Base-by-base conservation (phyloP, 2,329 filamentous ascomycete genomes). In the Claviceps pusilla region DNA sequence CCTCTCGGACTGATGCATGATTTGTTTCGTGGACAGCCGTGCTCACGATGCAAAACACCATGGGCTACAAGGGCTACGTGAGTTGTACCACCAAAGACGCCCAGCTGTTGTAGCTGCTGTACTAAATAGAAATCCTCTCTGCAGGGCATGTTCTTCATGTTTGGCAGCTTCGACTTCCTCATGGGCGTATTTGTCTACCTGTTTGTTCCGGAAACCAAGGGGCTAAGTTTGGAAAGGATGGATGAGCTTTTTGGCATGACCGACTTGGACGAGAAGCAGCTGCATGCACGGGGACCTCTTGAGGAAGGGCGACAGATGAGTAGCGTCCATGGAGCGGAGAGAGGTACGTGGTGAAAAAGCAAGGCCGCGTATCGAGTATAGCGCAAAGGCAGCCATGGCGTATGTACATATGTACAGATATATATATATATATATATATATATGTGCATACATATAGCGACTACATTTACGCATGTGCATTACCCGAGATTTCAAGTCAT, bases 171-270 rank as follows among this genome's bases (percentile, higher is more conserved):
- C 66, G 83, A 81, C 65, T 75, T 82, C 60, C 63, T 73, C 60
- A 85, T 86, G 78, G 78, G 78, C 57, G 58, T 83, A 53, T 84
- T 83, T 62, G 79, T 82, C 45, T 84, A 75, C 73, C 81, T 84
- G 71, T 76, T 82, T 57, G 75, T 86, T 19, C 84, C 84, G 0
- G 84, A 87, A 69, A 87, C 84, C 11, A 87, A 87, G 71, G 83
- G 83, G 41, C 63, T 76, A 55, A 71, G 71, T 47, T 71, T 84
- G 56, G 81, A 85, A 68, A 77, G 76, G 65, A 83, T 84, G 79
- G 79, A 84, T 63, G 78, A 83, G 60, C 70, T 84, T 16, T 84
- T 84, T 63, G 81, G 81, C 48, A 72, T 82, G 50, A 77, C 76
- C 4, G 76, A 79, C 56, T 41, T 57, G 31, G 58, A 52, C 33